A percentile compares a stretch with the other conserved stretches of the same genome.
Conservation (phyloP, 1,139 yeast species). For the Yamadazyma sp. region DNA sequence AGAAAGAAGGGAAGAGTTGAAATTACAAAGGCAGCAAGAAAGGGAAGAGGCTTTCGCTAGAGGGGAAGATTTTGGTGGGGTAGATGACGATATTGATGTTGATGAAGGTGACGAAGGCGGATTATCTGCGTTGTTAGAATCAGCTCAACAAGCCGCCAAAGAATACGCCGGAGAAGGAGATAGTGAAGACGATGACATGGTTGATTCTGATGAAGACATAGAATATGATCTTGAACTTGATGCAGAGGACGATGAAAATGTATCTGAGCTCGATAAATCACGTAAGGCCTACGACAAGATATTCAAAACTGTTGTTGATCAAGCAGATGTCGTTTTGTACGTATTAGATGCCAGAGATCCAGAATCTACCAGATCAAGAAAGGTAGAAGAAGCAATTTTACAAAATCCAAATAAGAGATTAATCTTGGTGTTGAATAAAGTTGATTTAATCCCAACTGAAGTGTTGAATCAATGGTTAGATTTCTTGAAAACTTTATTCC, state of each 20-base stretch:
- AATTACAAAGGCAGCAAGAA: constrained; percentile 46
- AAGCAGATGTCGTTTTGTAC: constrained; percentile 85
- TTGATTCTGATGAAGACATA: constrained; percentile 41
- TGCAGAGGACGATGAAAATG: constrained; percentile 42
- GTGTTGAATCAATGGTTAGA: constrained; percentile 83
- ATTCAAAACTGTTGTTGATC: constrained; percentile 77
- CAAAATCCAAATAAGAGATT: constrained; percentile 78
- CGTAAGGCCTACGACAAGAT: constrained; percentile 92
- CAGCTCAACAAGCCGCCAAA: constrained; percentile 84
- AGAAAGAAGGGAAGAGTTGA: constrained; percentile 58
- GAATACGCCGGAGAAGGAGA: constrained; percentile 61
- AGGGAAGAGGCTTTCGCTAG: constrained; percentile 47
- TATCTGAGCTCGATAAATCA: constrained; percentile 62
- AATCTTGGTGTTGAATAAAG: constrained; percentile 82
- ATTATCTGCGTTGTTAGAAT: constrained; percentile 83
- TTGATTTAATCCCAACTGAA: constrained; percentile 86
- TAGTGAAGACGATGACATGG: constrained; percentile 38
- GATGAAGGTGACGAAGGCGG: constrained; percentile 54
- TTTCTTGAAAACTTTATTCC: constrained; percentile 78
- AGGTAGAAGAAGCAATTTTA: constrained; percentile 86
- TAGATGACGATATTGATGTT: constrained; percentile 31
- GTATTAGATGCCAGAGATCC: constrained; percentile 98
- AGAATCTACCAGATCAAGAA: constrained; percentile 87
- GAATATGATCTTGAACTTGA: constrained; percentile 50
- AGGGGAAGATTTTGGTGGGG: constrained; percentile 38